These are phyloP conservation scores for Yarrowia divulgata DNA, from an alignment of 805 yeast genomes.

Conservation along the genomic window DNA sequence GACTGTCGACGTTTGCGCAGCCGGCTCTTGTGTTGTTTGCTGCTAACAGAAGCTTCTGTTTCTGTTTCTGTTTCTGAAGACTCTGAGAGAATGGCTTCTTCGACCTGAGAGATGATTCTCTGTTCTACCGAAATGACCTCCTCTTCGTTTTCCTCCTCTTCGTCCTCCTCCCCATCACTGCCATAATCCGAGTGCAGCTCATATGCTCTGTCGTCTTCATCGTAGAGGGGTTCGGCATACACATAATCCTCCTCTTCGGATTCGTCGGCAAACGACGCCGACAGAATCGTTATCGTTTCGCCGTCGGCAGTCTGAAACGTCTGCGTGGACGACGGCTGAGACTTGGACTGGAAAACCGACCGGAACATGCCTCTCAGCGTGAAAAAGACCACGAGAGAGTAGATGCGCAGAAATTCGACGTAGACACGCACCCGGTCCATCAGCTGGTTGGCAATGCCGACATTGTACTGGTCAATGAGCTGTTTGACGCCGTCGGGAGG, in stretches of 20 bases:
- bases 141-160: neutral
- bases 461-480: slow-evolving; percentile 32
- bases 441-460: slow-evolving; percentile 18
- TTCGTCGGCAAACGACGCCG: slow-evolving; percentile 22
- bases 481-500: slow-evolving; percentile 24
- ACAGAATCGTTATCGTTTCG: slow-evolving; percentile 16
- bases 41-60: too few species aligned
- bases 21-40: neutral
- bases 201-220: slow-evolving; percentile 13
- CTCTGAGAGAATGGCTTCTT: neutral
- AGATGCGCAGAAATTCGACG: slow-evolving; percentile 8
- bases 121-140: neutral
- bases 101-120: neutral
- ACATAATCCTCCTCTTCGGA: slow-evolving; percentile 24
- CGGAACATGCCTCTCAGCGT: slow-evolving; percentile 7
- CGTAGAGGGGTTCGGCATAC: slow-evolving; percentile 9
- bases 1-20: slow-evolving; percentile 13
- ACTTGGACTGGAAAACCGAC: neutral
- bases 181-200: slow-evolving; percentile 20
- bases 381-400: slow-evolving; percentile 5
- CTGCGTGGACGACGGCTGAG: neutral
- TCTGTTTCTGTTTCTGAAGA: slow-evolving; percentile 2
- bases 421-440: slow-evolving; percentile 7
- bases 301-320: slow-evolving; percentile 18
- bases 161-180: slow-evolving; percentile 5